Base-by-base conservation (phyloP, 768 basidiomycete species). In the Scleroderma bovista region DNA sequence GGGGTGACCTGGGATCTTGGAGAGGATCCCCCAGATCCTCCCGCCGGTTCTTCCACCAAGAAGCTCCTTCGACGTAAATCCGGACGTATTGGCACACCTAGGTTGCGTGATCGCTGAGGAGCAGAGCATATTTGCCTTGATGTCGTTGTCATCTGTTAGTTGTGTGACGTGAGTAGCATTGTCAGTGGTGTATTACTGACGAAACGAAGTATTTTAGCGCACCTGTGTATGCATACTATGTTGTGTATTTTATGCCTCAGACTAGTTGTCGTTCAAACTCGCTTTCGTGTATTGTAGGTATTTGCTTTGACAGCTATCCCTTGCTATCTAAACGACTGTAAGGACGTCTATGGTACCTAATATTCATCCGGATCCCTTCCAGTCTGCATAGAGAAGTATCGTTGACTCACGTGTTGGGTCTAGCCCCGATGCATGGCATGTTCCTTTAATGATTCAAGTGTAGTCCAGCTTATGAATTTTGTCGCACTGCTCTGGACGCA, bases 1-100 rank as follows among this genome's bases (percentile, higher is more conserved):
- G 84, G 84, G 7, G 82, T 86, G 23, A 81, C 82, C 1, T 84
- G 84, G 57, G 81, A 82, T 58, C 69, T 83, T 5, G 75, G 62
- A 16, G 81, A 83, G 57, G 78, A 80, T 54, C 71, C 72, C 19
- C 68, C 67, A 8, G 75, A 77, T 22, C 78, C 67, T 12, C 53
- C 60, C 20, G 54, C 63, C 40, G 63, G 66, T 20, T 19, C 57
- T 17, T 8, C 38, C n/a, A 46, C 16, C 13, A 57, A 34, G 42
- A 64, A 29, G 46, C 36, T 69, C 45, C 24, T 63, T 41, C 65
- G 65, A n/a, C 67, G 65, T 29, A 52, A 60, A 26, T 51, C 65
- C 16, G 67, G 65, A 23, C 65, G 65, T 40, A 12, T 51, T 48
- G 26, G 48, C 6, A 65, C 65, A 5, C 60, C 65, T 31, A 60